These are phyloP conservation scores for Penicillium sclerotigenum DNA, from an alignment of 2,329 filamentous ascomycete species.

Conservation along the genomic window DNA sequence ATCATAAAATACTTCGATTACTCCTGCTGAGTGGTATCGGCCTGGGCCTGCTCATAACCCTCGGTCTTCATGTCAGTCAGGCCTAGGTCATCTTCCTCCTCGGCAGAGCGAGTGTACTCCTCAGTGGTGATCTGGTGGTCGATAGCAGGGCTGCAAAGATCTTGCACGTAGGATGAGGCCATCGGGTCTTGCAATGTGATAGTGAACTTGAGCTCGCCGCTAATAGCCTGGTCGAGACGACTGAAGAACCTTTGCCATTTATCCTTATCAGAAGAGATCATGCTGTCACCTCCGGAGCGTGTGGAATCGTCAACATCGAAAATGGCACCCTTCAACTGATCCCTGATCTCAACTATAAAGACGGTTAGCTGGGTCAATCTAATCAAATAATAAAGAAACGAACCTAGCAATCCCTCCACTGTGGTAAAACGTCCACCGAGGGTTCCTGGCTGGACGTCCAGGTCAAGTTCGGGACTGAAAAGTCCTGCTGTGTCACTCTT, in stretches of 20 bases:
- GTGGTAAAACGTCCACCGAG: conserved; percentile 96
- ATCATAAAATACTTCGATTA: conserved; percentile 21
- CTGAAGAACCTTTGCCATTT: conserved; percentile 82
- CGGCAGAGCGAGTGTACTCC: conserved; percentile 80
- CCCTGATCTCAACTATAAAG: conserved; percentile 81
- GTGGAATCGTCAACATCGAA: conserved; percentile 67
- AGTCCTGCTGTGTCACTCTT: conserved; percentile 92
- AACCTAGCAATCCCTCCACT: conserved; percentile 64
- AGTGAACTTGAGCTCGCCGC: conserved; percentile 74
- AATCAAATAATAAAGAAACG: not conserved
- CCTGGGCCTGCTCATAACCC: conserved; percentile 68
- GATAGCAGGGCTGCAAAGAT: conserved; percentile 71
- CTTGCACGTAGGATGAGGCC: conserved; percentile 91
- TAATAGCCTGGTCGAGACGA: conserved; percentile 72
- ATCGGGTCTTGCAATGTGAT: conserved; percentile 83
- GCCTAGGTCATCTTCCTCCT: conserved; percentile 92
- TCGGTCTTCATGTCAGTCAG: conserved; percentile 91
- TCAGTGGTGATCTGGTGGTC: conserved; percentile 79
- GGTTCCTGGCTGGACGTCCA: conserved; percentile 67
- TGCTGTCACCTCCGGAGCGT: conserved; percentile 70
- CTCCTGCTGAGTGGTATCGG: conserved; percentile 15
- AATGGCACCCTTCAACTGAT: conserved; percentile 83
- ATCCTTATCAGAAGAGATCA: conserved; percentile 61
- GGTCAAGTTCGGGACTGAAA: conserved; percentile 78
- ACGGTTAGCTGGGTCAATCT: not conserved